Base-by-base conservation (phyloP, 192 early-diverging fungal species). In the Backusella tarrabulga region DNA sequence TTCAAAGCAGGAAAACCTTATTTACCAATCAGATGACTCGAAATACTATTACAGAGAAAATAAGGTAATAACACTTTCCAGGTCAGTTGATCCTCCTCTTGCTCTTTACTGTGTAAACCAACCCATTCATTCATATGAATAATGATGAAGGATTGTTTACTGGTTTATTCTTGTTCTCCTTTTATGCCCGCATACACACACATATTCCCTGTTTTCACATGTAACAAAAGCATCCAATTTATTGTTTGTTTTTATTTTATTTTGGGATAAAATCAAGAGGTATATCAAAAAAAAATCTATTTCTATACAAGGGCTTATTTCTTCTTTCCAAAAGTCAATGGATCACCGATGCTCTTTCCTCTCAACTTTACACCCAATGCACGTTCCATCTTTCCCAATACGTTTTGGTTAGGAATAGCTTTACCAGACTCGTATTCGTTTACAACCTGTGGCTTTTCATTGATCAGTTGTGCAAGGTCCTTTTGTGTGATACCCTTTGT, bases 381-480 rank as follows among this genome's bases (percentile, higher is more conserved):
- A 35, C 95, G 87, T 88, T 99, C 97, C 83, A 99, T 83, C 85
- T 97, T 97, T 32, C 85, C 87, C 34, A 99, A 87, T 67, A 97
- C 85, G 85, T 97, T 93, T 82, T 96, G 96, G 86, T 95, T 97
- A 69, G 96, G 96, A 75, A 94, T 92, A 38, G 91, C 91, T 80
- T 89, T 89, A 4, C 94, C 93, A 73, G 86, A 82, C 85, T 99
- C 97, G 78, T 97, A 99, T 81, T 97, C 97, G 79, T 91, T 91
- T 78, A 90, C 88, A 69, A 97, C 89, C 71, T 91, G 92, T 70
- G 92, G 91, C 88, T 97, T 97, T 81, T 99, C 97, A 76, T 97
- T 97, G 81, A 99, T 93, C 80, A 90, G 90, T 54, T 90, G 90
- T 41, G 92, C 94, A 34, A 97, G 85, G 21, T 96, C 93, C 91